Percentiles rank a stretch among this genome's conserved stretches.
Evolutionary conservation across 305 asterid species (phyloP).

Genomic region (Fraxinus baroniana): DNA sequence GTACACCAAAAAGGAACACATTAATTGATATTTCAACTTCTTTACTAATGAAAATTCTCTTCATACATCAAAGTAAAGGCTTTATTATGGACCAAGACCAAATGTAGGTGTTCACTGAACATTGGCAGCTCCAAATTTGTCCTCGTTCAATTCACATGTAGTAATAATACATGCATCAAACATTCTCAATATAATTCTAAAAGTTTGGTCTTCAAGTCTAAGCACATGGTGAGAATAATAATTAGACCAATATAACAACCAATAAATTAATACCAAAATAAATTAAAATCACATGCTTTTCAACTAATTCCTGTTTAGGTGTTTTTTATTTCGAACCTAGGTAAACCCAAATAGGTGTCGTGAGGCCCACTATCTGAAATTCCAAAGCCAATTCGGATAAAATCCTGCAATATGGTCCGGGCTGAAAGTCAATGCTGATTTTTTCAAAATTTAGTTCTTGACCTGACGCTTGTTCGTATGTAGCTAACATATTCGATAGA

Average conservation of each 20-base stretch:
- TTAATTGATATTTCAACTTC: background rate
- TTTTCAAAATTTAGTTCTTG: background rate
- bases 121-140: conserved; percentile 17
- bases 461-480: background rate
- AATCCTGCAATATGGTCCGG: background rate
- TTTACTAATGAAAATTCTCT: background rate
- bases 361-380: background rate
- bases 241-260: background rate
- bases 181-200: background rate
- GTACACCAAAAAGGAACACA: background rate
- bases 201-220: background rate
- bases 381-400: background rate
- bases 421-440: background rate
- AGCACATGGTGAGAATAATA: conserved; percentile 2
- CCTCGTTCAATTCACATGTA: background rate
- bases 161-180: background rate
- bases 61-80: conserved; percentile 8
- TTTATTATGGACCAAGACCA: conserved; percentile 22
- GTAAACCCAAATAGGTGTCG: background rate
- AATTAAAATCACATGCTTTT: background rate
- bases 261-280: background rate
- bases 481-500: background rate
- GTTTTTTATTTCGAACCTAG: background rate
- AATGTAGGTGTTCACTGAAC: conserved; percentile 38
- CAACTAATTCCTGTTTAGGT: background rate